phyloP scores from a whole-genome alignment of 345 rosid genomes.

The Turnera subulata region DNA sequence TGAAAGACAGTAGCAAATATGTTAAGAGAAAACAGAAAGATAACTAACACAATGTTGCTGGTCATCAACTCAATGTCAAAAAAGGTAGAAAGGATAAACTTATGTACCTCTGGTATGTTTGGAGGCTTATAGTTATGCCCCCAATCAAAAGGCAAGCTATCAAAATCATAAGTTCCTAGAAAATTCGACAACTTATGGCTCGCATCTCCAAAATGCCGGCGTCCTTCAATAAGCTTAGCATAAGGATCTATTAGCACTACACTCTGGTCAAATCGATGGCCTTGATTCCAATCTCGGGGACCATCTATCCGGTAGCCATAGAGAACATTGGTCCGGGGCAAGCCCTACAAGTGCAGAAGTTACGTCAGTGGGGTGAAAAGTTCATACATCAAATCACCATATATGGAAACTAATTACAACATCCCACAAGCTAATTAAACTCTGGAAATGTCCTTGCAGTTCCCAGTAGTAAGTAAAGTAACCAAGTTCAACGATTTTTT shows the following conservation, averaged over 20 bases:
- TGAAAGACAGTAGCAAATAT: not conserved
- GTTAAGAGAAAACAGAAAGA: constrained; percentile 6
- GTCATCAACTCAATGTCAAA: no score
- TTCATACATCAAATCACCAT: no score
- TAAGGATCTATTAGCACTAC: constrained; percentile 77
- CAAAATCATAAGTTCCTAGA: constrained; percentile 83
- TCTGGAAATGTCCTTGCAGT: no score
- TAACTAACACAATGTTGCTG: no score
- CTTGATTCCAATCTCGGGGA: constrained; percentile 71
- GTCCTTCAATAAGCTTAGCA: constrained; percentile 88
- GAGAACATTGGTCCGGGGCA: constrained; percentile 63
- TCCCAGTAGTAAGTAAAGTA: no score
- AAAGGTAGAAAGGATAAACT: constrained; percentile 8
- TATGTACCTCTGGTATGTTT: constrained; percentile 67
- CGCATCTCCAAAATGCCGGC: constrained; percentile 64
- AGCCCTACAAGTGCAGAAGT: constrained; percentile 38
- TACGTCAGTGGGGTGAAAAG: no score
- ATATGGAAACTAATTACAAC: no score
- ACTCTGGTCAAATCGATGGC: constrained; percentile 72
- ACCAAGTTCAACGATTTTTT: no score
- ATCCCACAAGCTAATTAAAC: no score
- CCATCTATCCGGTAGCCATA: constrained; percentile 89
- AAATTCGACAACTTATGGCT: constrained; percentile 53
- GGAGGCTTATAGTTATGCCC: constrained; percentile 69
- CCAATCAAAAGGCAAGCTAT: constrained; percentile 77